phyloP scores from a whole-genome alignment of 805 yeast genomes.

The Brettanomyces nanus region DNA sequence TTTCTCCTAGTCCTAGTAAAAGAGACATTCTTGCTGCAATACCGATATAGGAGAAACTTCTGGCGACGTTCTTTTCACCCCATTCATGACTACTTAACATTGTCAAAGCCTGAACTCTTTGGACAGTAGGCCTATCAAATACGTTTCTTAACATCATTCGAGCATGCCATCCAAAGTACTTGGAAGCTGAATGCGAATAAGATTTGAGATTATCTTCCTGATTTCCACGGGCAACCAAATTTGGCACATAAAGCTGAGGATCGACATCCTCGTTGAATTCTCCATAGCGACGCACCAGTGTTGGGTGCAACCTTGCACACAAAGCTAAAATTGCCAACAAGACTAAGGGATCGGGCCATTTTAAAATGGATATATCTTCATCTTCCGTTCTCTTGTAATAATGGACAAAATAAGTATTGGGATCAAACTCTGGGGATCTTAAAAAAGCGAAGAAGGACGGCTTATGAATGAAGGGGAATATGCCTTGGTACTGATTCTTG shows the following conservation, averaged over 20 bases:
- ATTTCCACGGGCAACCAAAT: slow-evolving; percentile 1
- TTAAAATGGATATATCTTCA: slow-evolving; percentile 5
- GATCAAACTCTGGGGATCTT: slow-evolving; percentile 7
- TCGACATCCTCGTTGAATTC: slow-evolving; percentile 22
- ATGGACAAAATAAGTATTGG: slow-evolving; percentile 8
- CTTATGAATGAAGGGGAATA: slow-evolving; percentile 10
- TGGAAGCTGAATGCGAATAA: slow-evolving; percentile 26
- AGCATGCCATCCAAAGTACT: slow-evolving; percentile 33
- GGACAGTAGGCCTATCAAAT: slow-evolving; percentile 32
- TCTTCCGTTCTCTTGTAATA: slow-evolving; percentile 4
- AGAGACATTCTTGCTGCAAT: slow-evolving; percentile 33
- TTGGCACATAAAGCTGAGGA: slow-evolving; percentile 24
- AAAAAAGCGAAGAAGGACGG: slow-evolving; percentile 9
- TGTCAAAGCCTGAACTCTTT: slow-evolving; percentile 29
- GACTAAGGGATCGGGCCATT: slow-evolving; percentile 23
- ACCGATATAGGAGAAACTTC: slow-evolving; percentile 31
- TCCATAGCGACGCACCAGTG: slow-evolving; percentile 26
- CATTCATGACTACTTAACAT: slow-evolving; percentile 33
- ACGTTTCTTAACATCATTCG: slow-evolving; percentile 24
- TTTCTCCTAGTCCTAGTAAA: slow-evolving; percentile 25
- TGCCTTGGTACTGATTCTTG: slow-evolving; percentile 10
- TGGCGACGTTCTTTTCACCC: slow-evolving; percentile 31
- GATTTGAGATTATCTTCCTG: slow-evolving; percentile 3
- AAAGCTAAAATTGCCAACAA: slow-evolving; percentile 29
- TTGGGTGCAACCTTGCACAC: slow-evolving; percentile 28